Conservation (phyloP, 345 rosid species). For the Triadica sebifera region DNA sequence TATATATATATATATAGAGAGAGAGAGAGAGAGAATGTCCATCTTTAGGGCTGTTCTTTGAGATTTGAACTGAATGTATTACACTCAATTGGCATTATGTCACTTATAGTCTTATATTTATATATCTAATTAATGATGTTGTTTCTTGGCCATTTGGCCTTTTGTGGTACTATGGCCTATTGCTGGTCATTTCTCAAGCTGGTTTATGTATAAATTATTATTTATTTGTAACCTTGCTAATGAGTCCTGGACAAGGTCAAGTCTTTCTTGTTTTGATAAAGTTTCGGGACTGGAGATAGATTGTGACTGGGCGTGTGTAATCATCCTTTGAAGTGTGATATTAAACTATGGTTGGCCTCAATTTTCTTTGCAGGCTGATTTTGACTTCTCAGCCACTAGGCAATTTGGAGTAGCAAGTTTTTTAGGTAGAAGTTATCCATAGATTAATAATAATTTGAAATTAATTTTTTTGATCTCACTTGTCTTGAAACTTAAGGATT, state of each 20-base stretch:
- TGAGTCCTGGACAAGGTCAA: constrained; percentile 2
- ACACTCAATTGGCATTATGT: too few species aligned
- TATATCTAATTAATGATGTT: too few species aligned
- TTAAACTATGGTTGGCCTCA: not conserved
- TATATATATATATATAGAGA: not conserved
- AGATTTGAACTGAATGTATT: not conserved
- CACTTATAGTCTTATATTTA: too few species aligned
- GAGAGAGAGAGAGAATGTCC: too few species aligned
- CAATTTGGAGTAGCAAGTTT: not conserved
- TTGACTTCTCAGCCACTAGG: too few species aligned
- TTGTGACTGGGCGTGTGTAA: not conserved
- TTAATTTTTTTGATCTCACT: not conserved
- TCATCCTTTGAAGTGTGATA: not conserved
- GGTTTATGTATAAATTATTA: not conserved
- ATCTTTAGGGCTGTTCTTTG: not conserved
- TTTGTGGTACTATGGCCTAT: not conserved
- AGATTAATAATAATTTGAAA: not conserved
- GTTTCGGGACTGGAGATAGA: not conserved
- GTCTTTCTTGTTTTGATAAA: not conserved
- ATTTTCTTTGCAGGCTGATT: not conserved
- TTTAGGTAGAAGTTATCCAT: not conserved
- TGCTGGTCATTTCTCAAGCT: not conserved
- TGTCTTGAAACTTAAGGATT: not conserved
- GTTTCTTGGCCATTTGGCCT: not conserved
- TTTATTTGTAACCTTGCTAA: not conserved